Base-by-base conservation (phyloP, 805 yeast genomes). In the Maudiozyma pseudohumilis region DNA sequence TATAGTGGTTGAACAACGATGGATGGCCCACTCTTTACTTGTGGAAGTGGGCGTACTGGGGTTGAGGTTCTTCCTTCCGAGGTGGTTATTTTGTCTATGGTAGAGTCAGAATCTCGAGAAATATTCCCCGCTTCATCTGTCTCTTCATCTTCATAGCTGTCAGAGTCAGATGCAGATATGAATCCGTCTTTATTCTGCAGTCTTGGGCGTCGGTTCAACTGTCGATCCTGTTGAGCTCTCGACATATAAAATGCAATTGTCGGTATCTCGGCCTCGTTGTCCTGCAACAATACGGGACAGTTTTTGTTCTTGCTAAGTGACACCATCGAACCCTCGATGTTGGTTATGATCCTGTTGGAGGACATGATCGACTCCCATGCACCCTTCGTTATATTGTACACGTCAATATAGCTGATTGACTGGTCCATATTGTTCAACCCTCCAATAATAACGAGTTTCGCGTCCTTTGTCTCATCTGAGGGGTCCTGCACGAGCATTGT, bases 401-500 rank as follows among this genome's bases (percentile, higher is more conserved):
- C 47, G 40, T 59, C 63, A 4, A 58, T 45, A n/a, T 46, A 45
- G 20, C 45, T 29, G 8, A 60, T 37, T 9, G 58, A 50, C 33
- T 55, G 44, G 40, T 60, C 62, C 40, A 56, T 36, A 34, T 56
- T 53, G 37, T 56, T 53, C 23, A 56, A 36, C 3, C 64, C 64
- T 27, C 64, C 64, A 5, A 55, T 50, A 9, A 60, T 49, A 11
- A 59, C 43, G 9, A 60, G 24, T 37, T 53, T 55, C n/a, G 57
- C 49, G 30, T 57, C 63, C 17, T 45, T 49, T n/a, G 41, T 44
- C 17, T 59, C 60, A 27, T 53, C 48, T 16, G 46, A 36, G n/a
- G 41, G 46, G 29, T 49, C 46, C 19, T 46, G 42, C 5, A 66
- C 48, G 17, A 72, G 61, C 58, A 75, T 56, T 18, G 71, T 62